Conservation (phyloP, 2,329 filamentous ascomycete genomes). For the Fusarium aywerte region DNA sequence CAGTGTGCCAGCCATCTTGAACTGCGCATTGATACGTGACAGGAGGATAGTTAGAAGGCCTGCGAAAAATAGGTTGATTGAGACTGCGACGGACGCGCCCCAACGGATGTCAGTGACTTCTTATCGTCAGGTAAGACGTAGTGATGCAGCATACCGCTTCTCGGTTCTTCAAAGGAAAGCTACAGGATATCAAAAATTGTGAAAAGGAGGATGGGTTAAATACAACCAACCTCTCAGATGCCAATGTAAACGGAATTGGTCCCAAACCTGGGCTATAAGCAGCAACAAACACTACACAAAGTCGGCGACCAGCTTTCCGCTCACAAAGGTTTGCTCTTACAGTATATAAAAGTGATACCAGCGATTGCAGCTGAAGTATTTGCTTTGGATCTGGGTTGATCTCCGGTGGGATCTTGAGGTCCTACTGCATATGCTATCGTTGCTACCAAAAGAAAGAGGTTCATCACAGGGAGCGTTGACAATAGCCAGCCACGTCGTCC, state of each 20-base stretch:
- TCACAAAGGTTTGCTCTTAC: neutral
- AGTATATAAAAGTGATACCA: slow-evolving; percentile 34
- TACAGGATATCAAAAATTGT: slow-evolving; percentile 8
- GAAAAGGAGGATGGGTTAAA: rapidly evolving
- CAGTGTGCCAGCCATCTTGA: slow-evolving; percentile 50
- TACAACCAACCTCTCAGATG: slow-evolving; percentile 52
- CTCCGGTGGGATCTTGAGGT: slow-evolving; percentile 17
- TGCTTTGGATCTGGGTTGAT: slow-evolving; percentile 1
- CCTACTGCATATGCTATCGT: slow-evolving; percentile 19
- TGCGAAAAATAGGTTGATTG: slow-evolving; percentile 60
- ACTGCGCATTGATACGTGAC: slow-evolving; percentile 45
- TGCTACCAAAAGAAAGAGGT: slow-evolving; percentile 25
- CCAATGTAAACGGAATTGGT: slow-evolving; percentile 62
- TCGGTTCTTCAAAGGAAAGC: slow-evolving; percentile 61
- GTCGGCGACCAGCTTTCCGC: neutral
- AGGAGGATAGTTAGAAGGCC: slow-evolving; percentile 58
- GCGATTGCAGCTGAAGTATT: slow-evolving; percentile 2
- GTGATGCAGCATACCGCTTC: slow-evolving; percentile 50
- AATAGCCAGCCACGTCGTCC: slow-evolving; percentile 58
- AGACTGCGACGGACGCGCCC: slow-evolving; percentile 60
- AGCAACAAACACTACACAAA: slow-evolving; percentile 51
- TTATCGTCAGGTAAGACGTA: rapidly evolving
- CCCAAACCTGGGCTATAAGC: slow-evolving; percentile 56
- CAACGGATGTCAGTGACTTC: slow-evolving; percentile 35
- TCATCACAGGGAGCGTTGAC: slow-evolving; percentile 57